Percentiles rank a stretch among this genome's conserved stretches.
These are phyloP conservation scores for Penicillium paradoxum DNA, from an alignment of 495 filamentous ascomycete species.

Conservation along the genomic window DNA sequence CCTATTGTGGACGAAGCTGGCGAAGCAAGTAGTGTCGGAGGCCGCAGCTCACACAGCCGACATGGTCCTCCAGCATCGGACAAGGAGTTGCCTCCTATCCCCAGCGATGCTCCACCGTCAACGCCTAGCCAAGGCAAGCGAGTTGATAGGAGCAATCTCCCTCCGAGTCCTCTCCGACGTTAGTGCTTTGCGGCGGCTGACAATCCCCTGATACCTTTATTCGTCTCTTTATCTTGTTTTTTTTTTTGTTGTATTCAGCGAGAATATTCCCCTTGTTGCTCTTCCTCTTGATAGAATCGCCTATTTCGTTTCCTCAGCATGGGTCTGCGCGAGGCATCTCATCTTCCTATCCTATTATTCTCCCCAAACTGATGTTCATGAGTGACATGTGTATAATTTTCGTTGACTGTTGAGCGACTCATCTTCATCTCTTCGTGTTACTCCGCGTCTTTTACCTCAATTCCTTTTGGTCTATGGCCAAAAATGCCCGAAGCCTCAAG, in stretches of 20 bases:
- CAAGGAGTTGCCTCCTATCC: conserved; percentile 53
- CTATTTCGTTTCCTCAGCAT: conserved; percentile 12
- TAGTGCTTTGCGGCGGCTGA: conserved; percentile 9
- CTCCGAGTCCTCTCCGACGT: neutral
- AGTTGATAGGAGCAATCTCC: conserved; percentile 14
- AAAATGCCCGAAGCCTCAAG: neutral
- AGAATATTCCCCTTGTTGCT: conserved; percentile 19
- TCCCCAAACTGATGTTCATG: conserved; percentile 32
- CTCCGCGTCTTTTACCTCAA: neutral
- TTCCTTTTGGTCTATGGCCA: neutral
- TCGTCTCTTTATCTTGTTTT: conserved; percentile 18
- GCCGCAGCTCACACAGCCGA: conserved; percentile 40
- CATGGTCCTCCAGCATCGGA: conserved; percentile 32
- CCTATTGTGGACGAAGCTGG: conserved; percentile 90
- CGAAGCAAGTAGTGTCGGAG: conserved; percentile 69
- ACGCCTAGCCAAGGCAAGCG: conserved; percentile 27
- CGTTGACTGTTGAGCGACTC: conserved; percentile 16
- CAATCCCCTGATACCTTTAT: conserved; percentile 4
- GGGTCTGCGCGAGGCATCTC: conserved; percentile 22
- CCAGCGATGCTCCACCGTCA: conserved; percentile 20
- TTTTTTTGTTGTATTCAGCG: conserved; percentile 20
- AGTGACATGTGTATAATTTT: conserved; percentile 36
- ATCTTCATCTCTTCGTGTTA: conserved; percentile 12
- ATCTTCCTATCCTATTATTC: conserved; percentile 6
- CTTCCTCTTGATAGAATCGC: conserved; percentile 24